These are phyloP conservation scores for Microstroma glucosiphilum DNA, from an alignment of 1,284 basidiomycete genomes.

Conservation along the genomic window DNA sequence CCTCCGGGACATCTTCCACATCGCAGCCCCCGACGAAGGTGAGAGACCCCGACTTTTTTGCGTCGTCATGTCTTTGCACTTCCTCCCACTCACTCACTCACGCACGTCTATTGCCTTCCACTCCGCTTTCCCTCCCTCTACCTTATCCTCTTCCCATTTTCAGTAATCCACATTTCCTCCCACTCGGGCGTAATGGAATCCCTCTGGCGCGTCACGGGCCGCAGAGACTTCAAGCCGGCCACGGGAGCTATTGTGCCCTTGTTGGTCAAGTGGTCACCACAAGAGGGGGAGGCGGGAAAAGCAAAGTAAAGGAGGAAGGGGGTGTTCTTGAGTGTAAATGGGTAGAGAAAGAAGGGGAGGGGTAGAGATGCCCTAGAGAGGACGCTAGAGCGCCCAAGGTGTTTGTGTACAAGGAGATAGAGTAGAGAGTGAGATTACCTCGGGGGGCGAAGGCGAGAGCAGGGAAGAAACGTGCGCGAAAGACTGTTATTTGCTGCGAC, in stretches of 20 bases:
- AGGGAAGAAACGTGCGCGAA: too few species aligned
- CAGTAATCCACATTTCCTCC: slow-evolving; percentile 17
- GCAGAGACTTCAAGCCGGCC: slow-evolving; percentile 14
- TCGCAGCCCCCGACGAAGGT: slow-evolving; percentile 9
- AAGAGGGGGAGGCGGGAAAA: background rate
- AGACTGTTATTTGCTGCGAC: too few species aligned
- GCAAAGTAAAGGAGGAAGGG: too few species aligned
- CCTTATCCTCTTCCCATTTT: too few species aligned
- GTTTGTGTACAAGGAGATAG: too few species aligned
- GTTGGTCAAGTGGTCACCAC: background rate
- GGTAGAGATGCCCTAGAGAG: too few species aligned
- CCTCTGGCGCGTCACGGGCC: slow-evolving; percentile 12
- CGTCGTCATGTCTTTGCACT: background rate
- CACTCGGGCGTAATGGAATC: slow-evolving; percentile 16
- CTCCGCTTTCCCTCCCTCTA: background rate
- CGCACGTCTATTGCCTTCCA: too few species aligned
- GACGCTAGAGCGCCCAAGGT: too few species aligned
- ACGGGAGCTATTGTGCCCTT: slow-evolving; percentile 11
- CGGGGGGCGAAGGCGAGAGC: too few species aligned
- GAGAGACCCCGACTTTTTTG: background rate
- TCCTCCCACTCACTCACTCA: background rate
- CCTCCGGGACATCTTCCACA: slow-evolving; percentile 10
- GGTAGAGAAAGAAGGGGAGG: too few species aligned
- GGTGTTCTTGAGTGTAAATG: too few species aligned
- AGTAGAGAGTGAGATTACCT: too few species aligned